These are phyloP conservation scores for Debaryomyces coudertii DNA, from an alignment of 1,139 yeast genomes.

Conservation along the genomic window DNA sequence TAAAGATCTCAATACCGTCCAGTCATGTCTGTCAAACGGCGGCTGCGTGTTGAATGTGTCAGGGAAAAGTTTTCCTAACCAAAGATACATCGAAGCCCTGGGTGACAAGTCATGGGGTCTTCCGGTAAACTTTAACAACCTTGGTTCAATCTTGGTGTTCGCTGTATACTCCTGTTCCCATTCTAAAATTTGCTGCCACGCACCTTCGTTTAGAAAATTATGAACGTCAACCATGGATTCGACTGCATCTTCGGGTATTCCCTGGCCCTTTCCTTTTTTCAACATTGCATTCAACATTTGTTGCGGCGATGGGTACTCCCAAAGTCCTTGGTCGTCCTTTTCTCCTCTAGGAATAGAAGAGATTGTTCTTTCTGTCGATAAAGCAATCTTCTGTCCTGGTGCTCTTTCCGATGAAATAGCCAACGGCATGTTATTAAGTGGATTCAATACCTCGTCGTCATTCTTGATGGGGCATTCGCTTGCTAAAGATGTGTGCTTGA, in stretches of 20 bases:
- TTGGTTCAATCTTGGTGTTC: constrained; percentile 61
- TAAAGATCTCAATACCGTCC: constrained; percentile 82
- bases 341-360: constrained; percentile 89
- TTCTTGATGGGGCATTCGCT: constrained; percentile 16
- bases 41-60: constrained; percentile 71
- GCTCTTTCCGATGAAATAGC: constrained; percentile 65
- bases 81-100: constrained; percentile 74
- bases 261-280: constrained; percentile 85
- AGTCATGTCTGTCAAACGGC: constrained; percentile 98
- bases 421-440: constrained; percentile 88
- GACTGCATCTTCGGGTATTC: constrained; percentile 91
- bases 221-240: constrained; percentile 97
- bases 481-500: neutral
- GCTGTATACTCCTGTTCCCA: constrained; percentile 77
- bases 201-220: constrained; percentile 94
- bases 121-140: constrained; percentile 86
- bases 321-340: constrained; percentile 63
- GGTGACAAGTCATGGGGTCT: constrained; percentile 88
- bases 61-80: constrained; percentile 73
- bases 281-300: constrained; percentile 98
- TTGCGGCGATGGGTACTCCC: constrained; percentile 99
- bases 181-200: constrained; percentile 90
- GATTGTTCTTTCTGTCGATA: constrained; percentile 82
- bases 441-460: constrained; percentile 56
- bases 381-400: constrained; percentile 76